A percentile compares a stretch with the other conserved stretches of the same genome.
Evolutionary conservation across 257 asterid genomes (phyloP).

Genomic region (Capsicum rhomboideum): DNA sequence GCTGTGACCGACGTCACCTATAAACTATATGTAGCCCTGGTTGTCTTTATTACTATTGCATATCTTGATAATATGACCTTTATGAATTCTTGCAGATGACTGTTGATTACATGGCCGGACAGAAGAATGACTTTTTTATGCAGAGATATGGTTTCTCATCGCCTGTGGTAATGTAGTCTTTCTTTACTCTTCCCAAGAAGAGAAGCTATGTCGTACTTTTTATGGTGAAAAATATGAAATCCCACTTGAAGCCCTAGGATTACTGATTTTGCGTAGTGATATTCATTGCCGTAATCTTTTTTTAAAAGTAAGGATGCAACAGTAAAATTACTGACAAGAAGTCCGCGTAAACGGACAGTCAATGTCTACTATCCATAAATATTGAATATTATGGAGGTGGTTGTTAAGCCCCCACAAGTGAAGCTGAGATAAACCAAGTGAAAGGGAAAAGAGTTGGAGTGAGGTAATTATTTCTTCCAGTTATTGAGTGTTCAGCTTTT

Average conservation of each 20-base stretch:
- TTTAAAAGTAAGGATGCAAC: background rate
- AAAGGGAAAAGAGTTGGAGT: background rate
- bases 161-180: slow-evolving; percentile 59
- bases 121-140: slow-evolving; percentile 70
- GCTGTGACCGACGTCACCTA: too few relatives aligned
- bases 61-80: background rate
- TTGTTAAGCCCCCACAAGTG: background rate
- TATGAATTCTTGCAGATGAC: slow-evolving; percentile 68
- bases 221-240: background rate
- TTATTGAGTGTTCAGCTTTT: background rate
- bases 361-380: background rate
- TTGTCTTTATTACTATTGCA: background rate
- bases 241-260: background rate
- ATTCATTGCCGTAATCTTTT: background rate
- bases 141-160: slow-evolving; percentile 97
- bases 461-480: background rate
- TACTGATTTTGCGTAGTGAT: background rate
- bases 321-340: background rate
- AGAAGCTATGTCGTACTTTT: background rate
- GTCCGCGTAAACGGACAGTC: background rate
- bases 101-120: slow-evolving; percentile 66
- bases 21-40: background rate
- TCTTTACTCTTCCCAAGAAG: slow-evolving; percentile 1
- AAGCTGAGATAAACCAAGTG: background rate
- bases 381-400: too few relatives aligned